A percentile compares a stretch with the other conserved stretches of the same genome.
phyloP scores from a whole-genome alignment of 345 rosid species.

The Eucalyptus sp. region DNA sequence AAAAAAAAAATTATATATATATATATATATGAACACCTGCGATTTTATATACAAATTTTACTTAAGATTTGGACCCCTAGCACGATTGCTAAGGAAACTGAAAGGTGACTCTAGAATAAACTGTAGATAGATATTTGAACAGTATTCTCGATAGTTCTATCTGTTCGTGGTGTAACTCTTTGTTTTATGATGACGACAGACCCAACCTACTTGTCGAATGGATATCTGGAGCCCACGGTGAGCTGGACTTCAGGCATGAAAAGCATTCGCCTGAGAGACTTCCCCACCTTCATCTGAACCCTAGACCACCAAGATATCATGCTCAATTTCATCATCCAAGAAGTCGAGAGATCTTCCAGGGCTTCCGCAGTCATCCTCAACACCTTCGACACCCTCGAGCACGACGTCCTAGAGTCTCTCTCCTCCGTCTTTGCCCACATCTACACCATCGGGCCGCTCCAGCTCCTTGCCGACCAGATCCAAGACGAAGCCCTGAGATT shows the following conservation, averaged over 20 bases:
- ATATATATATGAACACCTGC: no score
- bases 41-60: no score
- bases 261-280: constrained; percentile 12
- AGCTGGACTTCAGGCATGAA: constrained; percentile 20
- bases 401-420: constrained; percentile 6
- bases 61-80: not conserved
- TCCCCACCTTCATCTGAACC: constrained; percentile 9
- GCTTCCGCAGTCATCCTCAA: constrained; percentile 18
- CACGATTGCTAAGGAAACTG: not conserved
- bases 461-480: constrained; percentile 1
- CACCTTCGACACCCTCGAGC: constrained; percentile 24
- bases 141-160: no score
- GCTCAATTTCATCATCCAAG: constrained; percentile 1
- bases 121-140: no score
- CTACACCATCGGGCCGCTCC: constrained; percentile 18
- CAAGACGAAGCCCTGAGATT: not conserved
- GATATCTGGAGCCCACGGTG: no score
- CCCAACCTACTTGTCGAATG: no score
- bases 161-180: no score
- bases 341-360: not conserved
- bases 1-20: no score
- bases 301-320: constrained; percentile 13
- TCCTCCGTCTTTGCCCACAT: constrained; percentile 1
- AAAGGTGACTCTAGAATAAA: not conserved
- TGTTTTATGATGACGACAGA: no score